phyloP scores from a whole-genome alignment of 2,329 filamentous ascomycete species.

The Zelopaecilomyces penicillatus region DNA sequence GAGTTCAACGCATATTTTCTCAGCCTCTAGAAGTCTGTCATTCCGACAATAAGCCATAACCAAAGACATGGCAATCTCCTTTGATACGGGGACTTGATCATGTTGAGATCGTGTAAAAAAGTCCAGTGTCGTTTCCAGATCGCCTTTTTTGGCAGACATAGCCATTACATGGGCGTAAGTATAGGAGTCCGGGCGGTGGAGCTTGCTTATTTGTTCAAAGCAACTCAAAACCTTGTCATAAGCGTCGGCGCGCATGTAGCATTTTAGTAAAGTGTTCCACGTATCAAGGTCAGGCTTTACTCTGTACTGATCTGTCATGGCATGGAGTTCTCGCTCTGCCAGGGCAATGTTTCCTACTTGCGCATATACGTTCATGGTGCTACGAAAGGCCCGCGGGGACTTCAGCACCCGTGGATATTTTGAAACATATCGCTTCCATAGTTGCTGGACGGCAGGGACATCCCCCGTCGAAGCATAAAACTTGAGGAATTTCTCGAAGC shows the following conservation, averaged over 20 bases:
- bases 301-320: constrained; percentile 48
- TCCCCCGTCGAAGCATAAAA: constrained; percentile 43
- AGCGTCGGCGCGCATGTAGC: constrained; percentile 58
- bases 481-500: constrained; percentile 39
- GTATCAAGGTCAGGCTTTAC: constrained; percentile 48
- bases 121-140: constrained; percentile 59
- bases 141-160: constrained; percentile 61
- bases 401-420: constrained; percentile 26
- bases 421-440: constrained; percentile 37
- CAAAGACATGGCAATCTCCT: constrained; percentile 53
- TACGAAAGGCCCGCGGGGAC: constrained; percentile 35
- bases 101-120: constrained; percentile 56
- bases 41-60: constrained; percentile 56
- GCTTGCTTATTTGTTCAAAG: constrained; percentile 51
- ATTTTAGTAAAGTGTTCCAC: constrained; percentile 73
- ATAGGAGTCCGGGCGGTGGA: constrained; percentile 46
- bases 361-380: constrained; percentile 64
- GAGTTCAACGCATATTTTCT: constrained; percentile 38
- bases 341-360: constrained; percentile 54
- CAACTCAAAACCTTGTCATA: constrained; percentile 55
- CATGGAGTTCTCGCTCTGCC: constrained; percentile 52
- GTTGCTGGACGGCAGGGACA: constrained; percentile 31
- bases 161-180: constrained; percentile 69
- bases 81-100: constrained; percentile 39
- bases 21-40: constrained; percentile 26